A percentile compares a stretch with the other conserved stretches of the same genome.
Conservation (phyloP, 129 eudicot genomes). For the Pittosporum tobira region DNA sequence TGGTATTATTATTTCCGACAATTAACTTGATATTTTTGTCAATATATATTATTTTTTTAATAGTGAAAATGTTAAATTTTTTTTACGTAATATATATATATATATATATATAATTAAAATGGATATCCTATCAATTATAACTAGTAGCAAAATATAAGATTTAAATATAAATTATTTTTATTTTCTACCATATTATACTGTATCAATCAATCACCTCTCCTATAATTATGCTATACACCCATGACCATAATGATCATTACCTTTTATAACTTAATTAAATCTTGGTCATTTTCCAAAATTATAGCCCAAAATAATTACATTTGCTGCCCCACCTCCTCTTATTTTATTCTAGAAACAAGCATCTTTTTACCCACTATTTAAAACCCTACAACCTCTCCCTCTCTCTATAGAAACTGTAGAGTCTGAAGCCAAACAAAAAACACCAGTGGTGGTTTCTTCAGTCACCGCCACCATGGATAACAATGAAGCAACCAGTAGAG, state of each 20-base stretch:
- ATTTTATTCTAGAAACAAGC: conserved; percentile 14
- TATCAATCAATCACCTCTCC: too few species aligned
- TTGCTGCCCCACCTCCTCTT: conserved; percentile 15
- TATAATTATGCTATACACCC: not conserved
- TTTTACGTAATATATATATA: too few species aligned
- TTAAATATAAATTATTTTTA: too few species aligned
- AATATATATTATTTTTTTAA: too few species aligned
- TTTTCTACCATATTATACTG: too few species aligned
- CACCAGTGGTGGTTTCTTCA: not conserved
- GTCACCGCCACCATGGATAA: conserved; percentile 56
- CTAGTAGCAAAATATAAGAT: too few species aligned
- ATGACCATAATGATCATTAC: not conserved
- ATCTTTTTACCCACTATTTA: conserved; percentile 9
- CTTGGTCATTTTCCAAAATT: conserved; percentile 2
- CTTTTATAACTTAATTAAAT: conserved; percentile 1
- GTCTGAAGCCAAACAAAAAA: conserved; percentile 6
- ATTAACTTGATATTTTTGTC: too few species aligned
- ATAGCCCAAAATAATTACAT: not conserved
- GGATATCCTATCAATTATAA: too few species aligned
- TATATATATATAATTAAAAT: too few species aligned
- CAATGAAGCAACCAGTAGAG: conserved; percentile 71
- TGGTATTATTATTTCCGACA: too few species aligned
- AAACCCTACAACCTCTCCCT: conserved; percentile 28
- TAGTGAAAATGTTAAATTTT: too few species aligned
- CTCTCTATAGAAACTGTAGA: not conserved